Percentiles rank a stretch among this genome's conserved stretches.
Evolutionary conservation across 352 stramenopile species (phyloP).

Genomic region (Phytophthora vignae): DNA sequence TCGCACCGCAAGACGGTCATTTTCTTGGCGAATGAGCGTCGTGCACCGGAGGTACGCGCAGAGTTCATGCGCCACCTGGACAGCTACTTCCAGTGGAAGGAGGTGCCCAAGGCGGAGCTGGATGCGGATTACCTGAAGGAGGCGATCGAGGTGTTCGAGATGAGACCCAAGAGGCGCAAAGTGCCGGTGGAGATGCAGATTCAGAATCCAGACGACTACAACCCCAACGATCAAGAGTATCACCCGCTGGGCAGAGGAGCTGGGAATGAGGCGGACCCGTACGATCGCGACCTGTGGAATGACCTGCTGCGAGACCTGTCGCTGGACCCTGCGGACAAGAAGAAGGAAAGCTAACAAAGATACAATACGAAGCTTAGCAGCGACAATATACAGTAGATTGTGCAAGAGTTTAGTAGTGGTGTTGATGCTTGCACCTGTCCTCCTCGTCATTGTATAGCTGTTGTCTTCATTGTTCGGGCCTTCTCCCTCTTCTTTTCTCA

Average conservation of each 20-base stretch:
- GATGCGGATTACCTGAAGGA: slow-evolving; percentile 78
- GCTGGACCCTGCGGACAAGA: slow-evolving; percentile 29
- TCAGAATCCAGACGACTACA: slow-evolving; percentile 29
- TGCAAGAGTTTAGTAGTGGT: slow-evolving; percentile 10
- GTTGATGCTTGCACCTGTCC: slow-evolving; percentile 14
- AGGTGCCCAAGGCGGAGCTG: slow-evolving; percentile 63
- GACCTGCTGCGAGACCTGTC: slow-evolving; percentile 58
- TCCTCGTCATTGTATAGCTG: slow-evolving; percentile 1
- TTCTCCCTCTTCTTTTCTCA: neutral
- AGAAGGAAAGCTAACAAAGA: slow-evolving; percentile 17
- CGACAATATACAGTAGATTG: slow-evolving; percentile 7
- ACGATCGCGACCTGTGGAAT: slow-evolving; percentile 75
- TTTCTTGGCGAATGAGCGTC: slow-evolving; percentile 80
- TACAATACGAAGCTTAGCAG: neutral
- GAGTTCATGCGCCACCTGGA: slow-evolving; percentile 77
- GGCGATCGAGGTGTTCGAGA: slow-evolving; percentile 82
- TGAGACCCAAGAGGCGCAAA: slow-evolving; percentile 80
- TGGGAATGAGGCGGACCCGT: slow-evolving; percentile 51
- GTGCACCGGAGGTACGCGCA: slow-evolving; percentile 60
- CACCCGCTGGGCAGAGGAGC: slow-evolving; percentile 50
- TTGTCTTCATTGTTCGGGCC: neutral
- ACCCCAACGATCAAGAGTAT: slow-evolving; percentile 44
- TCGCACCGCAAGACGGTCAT: slow-evolving; percentile 83
- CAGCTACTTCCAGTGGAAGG: slow-evolving; percentile 80
- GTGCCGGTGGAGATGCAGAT: slow-evolving; percentile 80